These are phyloP conservation scores for Tolypocladium tundrense DNA, from an alignment of 2,329 filamentous ascomycete species.

Conservation along the genomic window DNA sequence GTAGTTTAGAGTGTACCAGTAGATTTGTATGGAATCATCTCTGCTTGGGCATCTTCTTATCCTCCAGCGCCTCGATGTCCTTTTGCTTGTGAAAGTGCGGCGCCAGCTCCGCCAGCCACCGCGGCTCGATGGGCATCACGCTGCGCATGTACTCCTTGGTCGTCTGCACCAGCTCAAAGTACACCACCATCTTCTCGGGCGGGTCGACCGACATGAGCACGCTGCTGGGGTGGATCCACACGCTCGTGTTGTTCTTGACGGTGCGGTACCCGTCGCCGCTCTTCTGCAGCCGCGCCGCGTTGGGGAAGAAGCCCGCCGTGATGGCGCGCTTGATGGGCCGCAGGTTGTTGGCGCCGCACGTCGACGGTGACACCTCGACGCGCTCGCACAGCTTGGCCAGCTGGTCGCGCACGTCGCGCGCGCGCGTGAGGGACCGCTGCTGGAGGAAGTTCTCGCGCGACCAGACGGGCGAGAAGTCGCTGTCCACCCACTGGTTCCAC, in stretches of 20 bases:
- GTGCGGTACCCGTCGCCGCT: constrained; percentile 84
- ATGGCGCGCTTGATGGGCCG: constrained; percentile 75
- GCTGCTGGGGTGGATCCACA: constrained; percentile 83
- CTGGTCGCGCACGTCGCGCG: constrained; percentile 86
- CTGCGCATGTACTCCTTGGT: constrained; percentile 89
- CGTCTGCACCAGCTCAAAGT: constrained; percentile 73
- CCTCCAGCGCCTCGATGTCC: constrained; percentile 74
- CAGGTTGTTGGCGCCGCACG: constrained; percentile 60
- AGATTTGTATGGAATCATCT: constrained; percentile 4
- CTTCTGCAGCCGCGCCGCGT: constrained; percentile 73
- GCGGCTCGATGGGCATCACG: constrained; percentile 72
- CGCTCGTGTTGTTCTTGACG: constrained; percentile 79
- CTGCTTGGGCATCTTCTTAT: constrained; percentile 48
- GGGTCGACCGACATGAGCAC: constrained; percentile 72
- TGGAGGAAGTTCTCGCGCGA: constrained; percentile 88
- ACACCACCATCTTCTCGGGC: constrained; percentile 71
- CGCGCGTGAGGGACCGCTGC: constrained; percentile 77
- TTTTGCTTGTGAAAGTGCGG: constrained; percentile 93
- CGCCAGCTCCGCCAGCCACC: constrained; percentile 81
- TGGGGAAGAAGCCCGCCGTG: constrained; percentile 88
- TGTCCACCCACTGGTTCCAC: constrained; percentile 92
- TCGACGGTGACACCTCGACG: constrained; percentile 69
- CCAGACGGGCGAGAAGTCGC: constrained; percentile 82
- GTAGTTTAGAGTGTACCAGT: too few relatives aligned
- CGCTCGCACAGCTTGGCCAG: constrained; percentile 86